Evolutionary conservation across 2,329 filamentous ascomycete species (phyloP).

Genomic region (Calonectria montana): DNA sequence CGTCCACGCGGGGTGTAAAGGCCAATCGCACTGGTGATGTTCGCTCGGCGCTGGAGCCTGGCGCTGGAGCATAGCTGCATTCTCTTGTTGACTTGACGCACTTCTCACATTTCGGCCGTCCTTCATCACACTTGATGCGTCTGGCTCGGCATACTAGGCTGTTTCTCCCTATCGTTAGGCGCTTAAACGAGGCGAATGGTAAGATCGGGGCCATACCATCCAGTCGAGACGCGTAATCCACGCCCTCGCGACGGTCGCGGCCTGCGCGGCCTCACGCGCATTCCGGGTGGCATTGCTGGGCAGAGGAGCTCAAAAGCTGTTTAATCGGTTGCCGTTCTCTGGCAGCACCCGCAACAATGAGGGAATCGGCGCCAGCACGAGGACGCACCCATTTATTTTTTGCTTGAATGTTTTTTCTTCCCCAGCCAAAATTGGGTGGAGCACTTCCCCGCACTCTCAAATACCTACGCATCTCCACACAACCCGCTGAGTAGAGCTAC

Average conservation of each 20-base stretch:
- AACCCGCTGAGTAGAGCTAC: too few relatives aligned
- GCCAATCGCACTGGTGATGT: neutral
- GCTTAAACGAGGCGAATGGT: neutral
- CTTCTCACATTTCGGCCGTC: neutral
- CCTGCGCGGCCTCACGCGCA: neutral
- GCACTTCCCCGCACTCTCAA: too few relatives aligned
- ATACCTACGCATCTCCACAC: too few relatives aligned
- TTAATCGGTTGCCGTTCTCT: neutral
- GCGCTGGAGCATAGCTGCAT: neutral
- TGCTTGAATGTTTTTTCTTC: too few relatives aligned
- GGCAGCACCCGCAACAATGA: neutral
- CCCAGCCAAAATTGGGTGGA: too few relatives aligned
- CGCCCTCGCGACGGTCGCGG: neutral
- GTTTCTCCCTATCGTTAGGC: neutral
- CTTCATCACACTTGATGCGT: conserved; percentile 1
- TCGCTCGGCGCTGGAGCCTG: neutral
- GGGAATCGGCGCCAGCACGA: neutral
- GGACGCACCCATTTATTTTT: neutral
- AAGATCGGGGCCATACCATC: neutral
- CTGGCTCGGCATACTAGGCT: neutral
- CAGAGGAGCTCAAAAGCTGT: neutral
- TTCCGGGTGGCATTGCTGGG: neutral
- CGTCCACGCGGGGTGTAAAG: neutral
- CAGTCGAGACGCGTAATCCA: neutral
- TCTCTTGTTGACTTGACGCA: neutral